phyloP scores from a whole-genome alignment of 768 basidiomycete species.

The Lyophyllum decastes region DNA sequence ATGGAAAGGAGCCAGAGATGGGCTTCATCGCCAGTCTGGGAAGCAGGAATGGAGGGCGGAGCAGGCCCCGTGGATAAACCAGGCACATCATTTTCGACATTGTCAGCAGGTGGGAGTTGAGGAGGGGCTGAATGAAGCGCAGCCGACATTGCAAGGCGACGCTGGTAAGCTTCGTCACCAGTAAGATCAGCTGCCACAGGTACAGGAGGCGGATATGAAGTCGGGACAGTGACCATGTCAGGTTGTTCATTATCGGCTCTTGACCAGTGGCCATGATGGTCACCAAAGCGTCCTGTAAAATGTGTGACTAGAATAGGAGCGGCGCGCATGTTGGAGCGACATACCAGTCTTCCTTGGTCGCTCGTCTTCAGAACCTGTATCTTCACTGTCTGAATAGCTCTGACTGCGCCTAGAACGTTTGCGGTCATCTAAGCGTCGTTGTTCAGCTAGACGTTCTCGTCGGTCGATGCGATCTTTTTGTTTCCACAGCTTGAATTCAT shows the following conservation, averaged over 20 bases:
- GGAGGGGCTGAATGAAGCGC: slow-evolving; percentile 22
- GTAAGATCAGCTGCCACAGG: slow-evolving; percentile 49
- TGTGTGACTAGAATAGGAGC: slow-evolving; percentile 4
- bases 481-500: slow-evolving; percentile 84
- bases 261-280: slow-evolving; percentile 54
- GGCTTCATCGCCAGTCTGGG: slow-evolving; percentile 67
- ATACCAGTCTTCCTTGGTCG: slow-evolving; percentile 70
- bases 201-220: slow-evolving; percentile 34
- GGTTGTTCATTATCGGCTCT: slow-evolving; percentile 49
- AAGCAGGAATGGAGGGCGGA: slow-evolving; percentile 16
- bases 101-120: slow-evolving; percentile 22
- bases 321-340: slow-evolving; percentile 12
- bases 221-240: slow-evolving; percentile 22
- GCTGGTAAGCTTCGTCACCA: slow-evolving; percentile 81
- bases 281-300: slow-evolving; percentile 48
- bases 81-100: slow-evolving; percentile 21
- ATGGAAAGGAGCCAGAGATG: slow-evolving; percentile 64
- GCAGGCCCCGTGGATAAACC: slow-evolving; percentile 12
- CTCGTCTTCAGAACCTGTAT: slow-evolving; percentile 64
- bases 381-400: slow-evolving; percentile 69
- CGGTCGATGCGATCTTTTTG: slow-evolving; percentile 74
- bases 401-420: slow-evolving; percentile 58
- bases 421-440: slow-evolving; percentile 54
- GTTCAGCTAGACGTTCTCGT: slow-evolving; percentile 65
- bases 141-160: slow-evolving; percentile 70